Evolutionary conservation across 768 basidiomycete species (phyloP), one percentile per base, ranked within the genome.

Genomic region (Termitomyces eurrhizus): DNA sequence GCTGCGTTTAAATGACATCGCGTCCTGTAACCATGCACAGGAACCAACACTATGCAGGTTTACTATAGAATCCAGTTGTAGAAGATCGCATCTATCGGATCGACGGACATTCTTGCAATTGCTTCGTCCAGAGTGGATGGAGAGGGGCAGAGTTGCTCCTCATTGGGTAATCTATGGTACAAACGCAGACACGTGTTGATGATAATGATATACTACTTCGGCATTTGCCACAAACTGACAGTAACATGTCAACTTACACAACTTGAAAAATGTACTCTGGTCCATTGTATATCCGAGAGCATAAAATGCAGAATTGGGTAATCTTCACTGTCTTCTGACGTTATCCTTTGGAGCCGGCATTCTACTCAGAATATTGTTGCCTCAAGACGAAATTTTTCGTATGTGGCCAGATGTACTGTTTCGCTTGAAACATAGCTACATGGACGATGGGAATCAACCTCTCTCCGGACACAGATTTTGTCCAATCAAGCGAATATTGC

Each of bases 1-100:
- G 18, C 44, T 59, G 63, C 60, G 57, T 58, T 65, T 65, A 62
- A 60, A 65, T 62, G 64, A 44, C 48, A 60, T 58, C 55, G 21
- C 13, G 36, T 41, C 16, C 35, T 16, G 11, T 18, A 21, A 21
- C 35, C 36, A 24, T 13, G 11, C 35, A 26, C 53, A 41, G 37
- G 52, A 41, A 53, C 37, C 24, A 53, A 29, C 52, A 41, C 5
- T 42, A 54, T 11, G 18, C 37, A 42, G 12, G 37, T 37, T 44
- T 29, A 12, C 53, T 41, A 42, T n/a, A 9, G 9, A 42, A 18
- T 29, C 29, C 18, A 12, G 16, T 16, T 5, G 18, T 54, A 4
- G 21, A n/a, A 39, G 26, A 54, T 54, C 53, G 9, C 29, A 54
- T 54, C 53, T 42, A 41, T 42, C 53, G 36, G 53, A 54, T 54